Conservation (phyloP, 2,329 filamentous ascomycete genomes). For the Annulohypoxylon truncatum region DNA sequence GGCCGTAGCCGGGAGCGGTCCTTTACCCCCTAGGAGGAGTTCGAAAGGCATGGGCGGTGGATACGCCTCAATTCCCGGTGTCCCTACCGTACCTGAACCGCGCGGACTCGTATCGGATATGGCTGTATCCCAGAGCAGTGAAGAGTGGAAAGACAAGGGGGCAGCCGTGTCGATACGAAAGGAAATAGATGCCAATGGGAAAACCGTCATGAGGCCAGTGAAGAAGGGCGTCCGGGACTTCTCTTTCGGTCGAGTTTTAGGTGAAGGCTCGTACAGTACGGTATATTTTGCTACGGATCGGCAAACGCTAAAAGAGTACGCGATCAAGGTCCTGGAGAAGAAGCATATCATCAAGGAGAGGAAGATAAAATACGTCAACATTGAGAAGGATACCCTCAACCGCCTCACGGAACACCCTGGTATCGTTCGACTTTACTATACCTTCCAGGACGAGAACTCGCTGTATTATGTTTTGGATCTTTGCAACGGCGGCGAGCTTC, state of each 20-base stretch:
- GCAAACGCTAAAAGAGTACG: slow-evolving; percentile 94
- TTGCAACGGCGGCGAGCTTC: slow-evolving; percentile 89
- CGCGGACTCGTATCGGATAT: slow-evolving; percentile 54
- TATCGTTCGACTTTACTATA: slow-evolving; percentile 97
- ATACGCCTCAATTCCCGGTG: slow-evolving; percentile 58
- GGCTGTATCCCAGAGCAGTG: slow-evolving; percentile 69
- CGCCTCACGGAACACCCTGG: slow-evolving; percentile 95
- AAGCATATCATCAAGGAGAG: slow-evolving; percentile 99
- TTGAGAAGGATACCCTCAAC: slow-evolving; percentile 98
- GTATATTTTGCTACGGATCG: slow-evolving; percentile 93
- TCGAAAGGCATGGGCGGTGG: slow-evolving; percentile 77
- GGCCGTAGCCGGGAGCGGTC: slow-evolving; percentile 64
- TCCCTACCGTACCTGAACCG: slow-evolving; percentile 54
- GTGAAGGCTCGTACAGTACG: slow-evolving; percentile 97
- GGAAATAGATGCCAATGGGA: slow-evolving; percentile 87
- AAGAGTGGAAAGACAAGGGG: slow-evolving; percentile 96
- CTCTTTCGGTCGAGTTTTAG: slow-evolving; percentile 87
- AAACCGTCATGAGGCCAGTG: slow-evolving; percentile 82
- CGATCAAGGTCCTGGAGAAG: slow-evolving; percentile 98
- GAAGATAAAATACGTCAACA: slow-evolving; percentile 99
- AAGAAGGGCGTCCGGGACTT: slow-evolving; percentile 99
- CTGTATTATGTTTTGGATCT: slow-evolving; percentile 97
- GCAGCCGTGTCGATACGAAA: slow-evolving; percentile 86
- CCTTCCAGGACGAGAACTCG: slow-evolving; percentile 95
- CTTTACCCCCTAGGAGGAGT: slow-evolving; percentile 78